phyloP scores from a whole-genome alignment of 345 rosid genomes.

The Eucalyptus pauciflora region DNA sequence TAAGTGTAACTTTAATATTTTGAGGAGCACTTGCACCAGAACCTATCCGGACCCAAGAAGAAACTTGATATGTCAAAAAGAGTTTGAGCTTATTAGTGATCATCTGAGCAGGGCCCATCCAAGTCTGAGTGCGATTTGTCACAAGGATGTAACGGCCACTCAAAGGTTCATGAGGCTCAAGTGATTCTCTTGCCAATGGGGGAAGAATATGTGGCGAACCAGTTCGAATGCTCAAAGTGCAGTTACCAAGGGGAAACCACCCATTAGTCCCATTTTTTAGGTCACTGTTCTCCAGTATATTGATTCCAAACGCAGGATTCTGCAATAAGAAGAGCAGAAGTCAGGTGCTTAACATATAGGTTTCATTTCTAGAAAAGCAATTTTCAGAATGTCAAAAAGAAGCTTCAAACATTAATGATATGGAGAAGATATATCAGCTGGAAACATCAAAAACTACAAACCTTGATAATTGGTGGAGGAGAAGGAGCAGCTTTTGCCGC shows the following conservation, averaged over 20 bases:
- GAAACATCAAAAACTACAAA: conserved; percentile 2
- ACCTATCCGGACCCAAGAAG: conserved; percentile 82
- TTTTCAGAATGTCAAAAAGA: not conserved
- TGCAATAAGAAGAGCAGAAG: conserved; percentile 3
- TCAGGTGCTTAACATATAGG: not conserved
- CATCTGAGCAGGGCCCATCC: conserved; percentile 98
- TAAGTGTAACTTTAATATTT: conserved; percentile 24
- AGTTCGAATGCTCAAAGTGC: conserved; percentile 46
- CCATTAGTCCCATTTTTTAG: conserved; percentile 47
- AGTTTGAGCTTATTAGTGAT: conserved; percentile 73
- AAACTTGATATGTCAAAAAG: conserved; percentile 80
- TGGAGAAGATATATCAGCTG: not conserved
- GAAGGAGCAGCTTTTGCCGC: conserved; percentile 62
- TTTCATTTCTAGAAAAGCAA: not conserved
- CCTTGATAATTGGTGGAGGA: conserved; percentile 57
- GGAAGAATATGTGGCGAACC: conserved; percentile 84
- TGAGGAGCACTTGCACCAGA: conserved; percentile 58
- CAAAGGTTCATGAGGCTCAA: conserved; percentile 49
- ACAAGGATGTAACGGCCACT: conserved; percentile 66
- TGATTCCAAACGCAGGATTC: conserved; percentile 69
- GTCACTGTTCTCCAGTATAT: conserved; percentile 63
- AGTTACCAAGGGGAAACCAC: conserved; percentile 91
- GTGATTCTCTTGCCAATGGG: conserved; percentile 69
- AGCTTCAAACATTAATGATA: not conserved
- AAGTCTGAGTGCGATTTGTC: conserved; percentile 72